phyloP scores from a whole-genome alignment of 345 rosid genomes.

The Raphanus sativus region DNA sequence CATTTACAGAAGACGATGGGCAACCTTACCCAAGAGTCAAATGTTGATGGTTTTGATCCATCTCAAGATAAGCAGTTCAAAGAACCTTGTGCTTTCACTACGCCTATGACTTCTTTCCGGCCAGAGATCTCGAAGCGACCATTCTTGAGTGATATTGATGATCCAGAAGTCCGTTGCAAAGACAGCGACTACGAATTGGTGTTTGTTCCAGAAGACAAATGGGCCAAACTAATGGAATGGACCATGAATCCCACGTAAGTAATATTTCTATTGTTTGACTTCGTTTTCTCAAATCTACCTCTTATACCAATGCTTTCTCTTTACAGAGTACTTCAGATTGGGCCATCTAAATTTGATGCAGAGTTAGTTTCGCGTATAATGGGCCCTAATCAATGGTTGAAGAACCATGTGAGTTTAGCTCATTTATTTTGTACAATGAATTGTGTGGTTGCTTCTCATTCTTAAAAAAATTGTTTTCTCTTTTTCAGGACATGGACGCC shows the following conservation, averaged over 20 bases:
- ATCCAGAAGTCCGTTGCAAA: not conserved
- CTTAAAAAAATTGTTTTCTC: too few relatives aligned
- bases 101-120: not conserved
- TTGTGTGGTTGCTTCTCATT: too few relatives aligned
- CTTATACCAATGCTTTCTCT: not conserved
- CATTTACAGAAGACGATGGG: not conserved
- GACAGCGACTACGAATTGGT: not conserved
- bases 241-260: too few relatives aligned
- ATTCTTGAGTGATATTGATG: not conserved
- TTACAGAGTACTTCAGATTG: not conserved
- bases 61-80: not conserved
- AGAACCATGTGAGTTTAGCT: not conserved
- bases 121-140: not conserved
- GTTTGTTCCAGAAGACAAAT: too few relatives aligned
- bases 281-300: too few relatives aligned
- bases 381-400: not conserved
- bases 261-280: too few relatives aligned
- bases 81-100: not conserved
- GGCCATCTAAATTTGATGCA: not conserved
- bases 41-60: not conserved
- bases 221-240: too few relatives aligned
- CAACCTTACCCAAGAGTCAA: not conserved
- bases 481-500: too few relatives aligned
- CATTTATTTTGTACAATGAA: too few relatives aligned
- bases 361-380: not conserved